These are phyloP conservation scores for Talaromyces liani DNA, from an alignment of 495 filamentous ascomycete species.

Conservation along the genomic window DNA sequence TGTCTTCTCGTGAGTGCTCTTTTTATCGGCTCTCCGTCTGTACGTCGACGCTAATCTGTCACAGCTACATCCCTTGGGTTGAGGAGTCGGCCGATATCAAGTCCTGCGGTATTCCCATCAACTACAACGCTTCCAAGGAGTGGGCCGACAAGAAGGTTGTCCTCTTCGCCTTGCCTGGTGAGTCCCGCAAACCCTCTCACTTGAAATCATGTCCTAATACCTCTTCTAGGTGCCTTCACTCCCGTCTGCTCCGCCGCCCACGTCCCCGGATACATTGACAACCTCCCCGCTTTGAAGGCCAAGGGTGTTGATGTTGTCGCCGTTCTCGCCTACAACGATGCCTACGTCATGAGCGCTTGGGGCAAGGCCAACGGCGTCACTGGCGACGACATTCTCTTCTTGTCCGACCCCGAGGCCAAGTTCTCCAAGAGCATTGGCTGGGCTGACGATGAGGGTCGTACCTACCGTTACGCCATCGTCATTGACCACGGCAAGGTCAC, in stretches of 20 bases:
- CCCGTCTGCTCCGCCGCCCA: constrained; percentile 83
- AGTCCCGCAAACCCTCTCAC: constrained; percentile 9
- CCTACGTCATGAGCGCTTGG: constrained; percentile 91
- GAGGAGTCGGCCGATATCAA: constrained; percentile 57
- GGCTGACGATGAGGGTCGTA: constrained; percentile 65
- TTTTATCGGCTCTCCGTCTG: constrained; percentile 6
- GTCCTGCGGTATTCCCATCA: constrained; percentile 66
- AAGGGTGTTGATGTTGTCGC: constrained; percentile 83
- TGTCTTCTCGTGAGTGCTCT: constrained; percentile 55
- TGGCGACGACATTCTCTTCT: constrained; percentile 77
- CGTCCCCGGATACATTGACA: constrained; percentile 74
- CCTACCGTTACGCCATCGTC: constrained; percentile 74
- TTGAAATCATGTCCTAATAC: neutral
- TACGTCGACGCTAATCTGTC: constrained; percentile 12
- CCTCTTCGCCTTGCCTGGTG: constrained; percentile 77
- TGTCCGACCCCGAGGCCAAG: constrained; percentile 65
- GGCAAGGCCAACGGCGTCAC: constrained; percentile 83
- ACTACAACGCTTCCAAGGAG: constrained; percentile 77
- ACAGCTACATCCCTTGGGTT: constrained; percentile 64
- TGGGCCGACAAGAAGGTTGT: constrained; percentile 85
- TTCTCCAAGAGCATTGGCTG: constrained; percentile 84
- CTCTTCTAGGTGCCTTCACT: constrained; percentile 69
- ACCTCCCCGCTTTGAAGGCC: constrained; percentile 58
- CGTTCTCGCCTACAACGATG: constrained; percentile 80
- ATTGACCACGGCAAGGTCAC: constrained; percentile 84